phyloP scores from a whole-genome alignment of 768 basidiomycete genomes.

The Boletus bicolor region DNA sequence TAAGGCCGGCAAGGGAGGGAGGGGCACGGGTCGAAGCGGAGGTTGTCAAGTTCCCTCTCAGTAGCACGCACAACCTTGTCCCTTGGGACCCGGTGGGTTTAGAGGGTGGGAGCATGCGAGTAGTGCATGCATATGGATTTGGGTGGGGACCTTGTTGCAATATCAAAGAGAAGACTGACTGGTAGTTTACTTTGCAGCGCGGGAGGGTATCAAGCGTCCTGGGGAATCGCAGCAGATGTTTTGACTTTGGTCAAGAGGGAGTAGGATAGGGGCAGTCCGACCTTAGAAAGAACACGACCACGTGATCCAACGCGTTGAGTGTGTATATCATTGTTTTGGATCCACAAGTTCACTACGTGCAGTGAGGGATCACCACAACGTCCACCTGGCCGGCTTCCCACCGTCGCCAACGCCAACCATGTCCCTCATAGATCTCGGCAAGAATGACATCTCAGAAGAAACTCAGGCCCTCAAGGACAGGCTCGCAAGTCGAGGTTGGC shows the following conservation, averaged over 20 bases:
- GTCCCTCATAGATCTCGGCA: conserved; percentile 39
- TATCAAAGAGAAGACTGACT: background rate
- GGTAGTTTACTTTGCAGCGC: conserved; percentile 22
- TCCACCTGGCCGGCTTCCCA: conserved; percentile 15
- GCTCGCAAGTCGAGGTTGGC: conserved; percentile 36
- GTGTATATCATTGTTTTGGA: conserved; percentile 30
- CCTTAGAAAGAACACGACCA: conserved; percentile 24
- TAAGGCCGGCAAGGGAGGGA: conserved; percentile 53
- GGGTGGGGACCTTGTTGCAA: conserved; percentile 36
- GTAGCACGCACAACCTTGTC: conserved; percentile 14
- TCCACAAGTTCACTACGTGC: conserved; percentile 5
- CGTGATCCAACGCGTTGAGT: conserved; percentile 31
- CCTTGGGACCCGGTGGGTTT: conserved; percentile 18
- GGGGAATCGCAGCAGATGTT: conserved; percentile 44
- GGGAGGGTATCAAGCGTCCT: conserved; percentile 40
- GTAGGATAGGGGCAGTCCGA: background rate
- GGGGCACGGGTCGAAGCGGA: conserved; percentile 58
- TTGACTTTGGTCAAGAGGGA: conserved; percentile 22
- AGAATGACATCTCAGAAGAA: conserved; percentile 39
- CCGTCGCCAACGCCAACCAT: conserved; percentile 23
- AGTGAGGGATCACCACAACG: conserved; percentile 5
- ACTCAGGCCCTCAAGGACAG: conserved; percentile 35
- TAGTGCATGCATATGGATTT: conserved; percentile 62
- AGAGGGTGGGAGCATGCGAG: conserved; percentile 26
- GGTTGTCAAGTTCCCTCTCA: conserved; percentile 35